phyloP scores from a whole-genome alignment of 148 eudicot genomes.

The Camellia japonica region DNA sequence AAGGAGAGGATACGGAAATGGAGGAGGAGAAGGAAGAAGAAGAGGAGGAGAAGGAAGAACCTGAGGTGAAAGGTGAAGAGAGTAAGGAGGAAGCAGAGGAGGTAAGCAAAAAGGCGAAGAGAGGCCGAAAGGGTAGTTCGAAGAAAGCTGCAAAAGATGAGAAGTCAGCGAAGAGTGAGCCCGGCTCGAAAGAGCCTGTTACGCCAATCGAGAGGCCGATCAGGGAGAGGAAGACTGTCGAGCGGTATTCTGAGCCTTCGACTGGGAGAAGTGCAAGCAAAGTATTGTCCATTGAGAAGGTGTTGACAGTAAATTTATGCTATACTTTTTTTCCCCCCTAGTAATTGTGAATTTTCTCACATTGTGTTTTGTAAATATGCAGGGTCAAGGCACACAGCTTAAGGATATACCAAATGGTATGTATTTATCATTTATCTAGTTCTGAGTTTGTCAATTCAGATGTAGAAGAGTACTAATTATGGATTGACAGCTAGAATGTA shows the following conservation, averaged over 20 bases:
- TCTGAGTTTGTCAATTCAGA: not conserved
- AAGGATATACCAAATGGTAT: conserved; percentile 93
- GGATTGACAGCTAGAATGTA: not conserved
- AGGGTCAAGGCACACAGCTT: conserved; percentile 81
- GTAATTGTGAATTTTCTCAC: not conserved
- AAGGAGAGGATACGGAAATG: not conserved
- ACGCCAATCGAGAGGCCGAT: conserved; percentile 66
- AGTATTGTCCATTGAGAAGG: conserved; percentile 65
- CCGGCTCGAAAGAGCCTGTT: conserved; percentile 17
- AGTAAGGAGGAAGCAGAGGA: conserved; percentile 15
- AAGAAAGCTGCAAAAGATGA: conserved; percentile 1
- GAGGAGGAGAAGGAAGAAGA: conserved; percentile 10
- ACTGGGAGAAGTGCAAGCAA: conserved; percentile 34
- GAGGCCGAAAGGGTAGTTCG: conserved; percentile 9
- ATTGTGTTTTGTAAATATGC: conserved; percentile 15
- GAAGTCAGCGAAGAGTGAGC: conserved; percentile 14
- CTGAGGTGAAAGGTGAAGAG: conserved; percentile 19
- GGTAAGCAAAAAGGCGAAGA: conserved; percentile 6
- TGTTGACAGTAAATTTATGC: conserved; percentile 3
- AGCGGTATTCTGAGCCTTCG: conserved; percentile 51
- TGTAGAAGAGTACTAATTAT: not conserved
- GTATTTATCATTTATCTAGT: not conserved
- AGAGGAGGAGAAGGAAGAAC: not conserved
- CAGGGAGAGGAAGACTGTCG: conserved; percentile 82
- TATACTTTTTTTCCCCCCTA: not conserved